Base-by-base conservation (phyloP, 305 asterid species). In the Fraxinus xanthoxyloides region DNA sequence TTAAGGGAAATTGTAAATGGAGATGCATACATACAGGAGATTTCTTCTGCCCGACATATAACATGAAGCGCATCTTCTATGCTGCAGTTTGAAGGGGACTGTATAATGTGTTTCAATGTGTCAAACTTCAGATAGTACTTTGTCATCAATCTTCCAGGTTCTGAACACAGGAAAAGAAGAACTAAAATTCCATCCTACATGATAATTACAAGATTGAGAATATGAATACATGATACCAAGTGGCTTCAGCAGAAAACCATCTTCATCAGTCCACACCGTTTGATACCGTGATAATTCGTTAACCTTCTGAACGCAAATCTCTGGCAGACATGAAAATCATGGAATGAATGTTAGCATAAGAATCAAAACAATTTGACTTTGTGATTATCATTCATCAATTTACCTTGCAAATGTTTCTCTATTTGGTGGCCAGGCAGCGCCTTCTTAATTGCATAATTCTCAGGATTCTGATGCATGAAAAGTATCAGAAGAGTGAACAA, bases 261-360 rank as follows among this genome's bases (percentile, higher is more conserved):
- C 97, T 82, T 92, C 98, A 86, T 95, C 99, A 35, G 95, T 94
- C 99, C 99, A 95, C 87, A 95, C 91, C 93, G 94, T 84, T 86
- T 95, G 96, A 88, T 91, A 90, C 77, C 80, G 86, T 35, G 98
- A 87, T 85, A 95, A 86, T 87, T 93, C 98, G 32, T 94, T 94
- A 48, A 95, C 94, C 89, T 92, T 94, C 90, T 88, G 92, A 82
- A 95, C 89, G 85, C 99, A 95, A 85, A 95, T 94, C 54, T 88
- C 99, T 95, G 93, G 80, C 61, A 82, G 77, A 75, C 77, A 77
- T 46, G 72, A 81, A 80, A 81, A 76, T 79, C 76, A 81, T 70
- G 78, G 82, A 83, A 83, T 31, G 13, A 56, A 77, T 79, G 67
- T 61, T 63, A 76, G 82, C 48, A 81, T 67, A 19, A 83, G 72